A percentile compares a stretch with the other conserved stretches of the same genome.
phyloP scores from a whole-genome alignment of 2,329 filamentous ascomycete genomes.

The Cladophialophora carrionii region DNA sequence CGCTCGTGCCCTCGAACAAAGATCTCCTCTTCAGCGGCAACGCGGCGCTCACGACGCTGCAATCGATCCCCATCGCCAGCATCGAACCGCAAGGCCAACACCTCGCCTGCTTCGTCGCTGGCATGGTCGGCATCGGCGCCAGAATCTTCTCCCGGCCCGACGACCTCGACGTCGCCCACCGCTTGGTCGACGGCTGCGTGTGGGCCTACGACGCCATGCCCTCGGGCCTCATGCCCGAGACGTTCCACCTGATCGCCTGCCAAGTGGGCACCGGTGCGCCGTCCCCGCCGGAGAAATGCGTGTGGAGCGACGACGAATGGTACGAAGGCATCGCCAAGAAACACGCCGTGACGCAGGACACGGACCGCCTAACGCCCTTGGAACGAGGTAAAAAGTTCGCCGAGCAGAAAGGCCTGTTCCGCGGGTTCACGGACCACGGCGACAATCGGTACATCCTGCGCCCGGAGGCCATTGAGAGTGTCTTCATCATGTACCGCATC shows the following conservation, averaged over 20 bases:
- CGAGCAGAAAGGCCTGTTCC: slow-evolving; percentile 50
- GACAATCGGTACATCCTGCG: slow-evolving; percentile 67
- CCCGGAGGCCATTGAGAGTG: slow-evolving; percentile 64
- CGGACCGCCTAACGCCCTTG: slow-evolving; percentile 23
- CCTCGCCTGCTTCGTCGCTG: slow-evolving; percentile 71
- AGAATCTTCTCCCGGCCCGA: slow-evolving; percentile 60
- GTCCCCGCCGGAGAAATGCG: slow-evolving; percentile 41
- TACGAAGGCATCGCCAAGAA: slow-evolving; percentile 40
- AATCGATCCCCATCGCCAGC: slow-evolving; percentile 35
- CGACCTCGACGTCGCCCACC: slow-evolving; percentile 60
- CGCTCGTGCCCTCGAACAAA: slow-evolving; percentile 68
- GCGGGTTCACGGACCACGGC: slow-evolving; percentile 60
- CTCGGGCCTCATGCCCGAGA: slow-evolving; percentile 66
- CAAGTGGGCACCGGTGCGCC: slow-evolving; percentile 43
- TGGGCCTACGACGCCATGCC: slow-evolving; percentile 63
- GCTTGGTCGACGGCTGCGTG: slow-evolving; percentile 65
- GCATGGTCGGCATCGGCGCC: slow-evolving; percentile 69
- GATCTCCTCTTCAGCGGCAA: slow-evolving; percentile 68
- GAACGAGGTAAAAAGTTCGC: slow-evolving; percentile 45
- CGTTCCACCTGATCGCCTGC: slow-evolving; percentile 56
- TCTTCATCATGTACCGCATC: slow-evolving; percentile 64
- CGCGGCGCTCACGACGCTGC: slow-evolving; percentile 44
- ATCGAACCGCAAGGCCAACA: slow-evolving; percentile 57
- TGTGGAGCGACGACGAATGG: slow-evolving; percentile 47
- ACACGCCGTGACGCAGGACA: slow-evolving; percentile 24